Evolutionary conservation across 495 filamentous ascomycete species (phyloP), one percentile per base, ranked within the genome.

Genomic region (Neurospora sp.): DNA sequence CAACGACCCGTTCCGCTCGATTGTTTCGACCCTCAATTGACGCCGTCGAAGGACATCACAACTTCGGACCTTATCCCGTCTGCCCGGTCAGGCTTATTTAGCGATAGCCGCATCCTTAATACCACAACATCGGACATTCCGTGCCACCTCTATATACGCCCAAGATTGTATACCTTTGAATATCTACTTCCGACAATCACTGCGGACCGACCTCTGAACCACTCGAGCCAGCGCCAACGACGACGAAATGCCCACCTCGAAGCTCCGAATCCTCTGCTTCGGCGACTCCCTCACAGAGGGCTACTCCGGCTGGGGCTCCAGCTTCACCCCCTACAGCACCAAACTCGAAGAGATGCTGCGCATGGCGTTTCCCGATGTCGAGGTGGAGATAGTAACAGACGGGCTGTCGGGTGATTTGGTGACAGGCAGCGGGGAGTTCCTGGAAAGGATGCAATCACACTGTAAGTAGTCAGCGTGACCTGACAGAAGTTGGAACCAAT

Each of bases 251-350:
- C 73, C 76, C 16, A 20, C 31, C 38, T 72, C 68, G 12, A 73
- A 79, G 39, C 78, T 87, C 9, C 81, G 82, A 39, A 85, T 91
- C 44, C 84, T 91, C 35, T 90, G 89, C 81, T 89, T 91, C 76
- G 90, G 90, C 78, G 83, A 90, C 79, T 89, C 87, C 53, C 84
- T 91, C 35, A 91, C 89, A 11, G 81, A 81, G 14, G 90, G 90
- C 38, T 90, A 82, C 80, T 80, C 85, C 27, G 46, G 72, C 42
- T 82, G 74, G 70, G 88, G 88, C 35, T 39, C 77, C 9, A 40
- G 77, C 22, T 83, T 82, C 71, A 84, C 87, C 53, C 88, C 90
- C 0, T 91, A 91, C 76, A 82, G 83, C 9, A 69, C 71, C 16
- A 80, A 71, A 71, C 74, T 86, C 41, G 71, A 72, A 71, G 70